Base-by-base conservation (phyloP, 345 rosid species). In the Arabidopsis suecica region DNA sequence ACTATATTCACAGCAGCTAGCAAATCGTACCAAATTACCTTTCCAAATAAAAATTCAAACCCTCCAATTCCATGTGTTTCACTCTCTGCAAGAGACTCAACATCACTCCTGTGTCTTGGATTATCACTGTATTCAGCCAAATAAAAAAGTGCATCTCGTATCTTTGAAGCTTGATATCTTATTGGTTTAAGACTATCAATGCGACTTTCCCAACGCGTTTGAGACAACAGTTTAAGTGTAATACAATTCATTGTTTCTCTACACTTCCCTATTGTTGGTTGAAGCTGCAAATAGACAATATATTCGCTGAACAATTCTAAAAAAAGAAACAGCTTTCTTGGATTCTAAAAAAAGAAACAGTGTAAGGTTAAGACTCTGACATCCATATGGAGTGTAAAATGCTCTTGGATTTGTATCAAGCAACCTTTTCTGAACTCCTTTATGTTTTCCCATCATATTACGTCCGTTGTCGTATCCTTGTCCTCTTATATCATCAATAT, bases 381-480 rank as follows among this genome's bases (percentile, higher is more conserved):
- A 56, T 57, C 62, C 62, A 57, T 23, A 57, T 57, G 62, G 62
- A 33, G 42, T 34, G 5, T 61, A 61, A 61, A 61, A 40, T 12
- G 34, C 59, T 9, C 8, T 36, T 66, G 13, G 45, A 3, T 66
- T 66, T 20, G 36, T 7, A 20, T 67, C 23, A 38, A 50, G 34
- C 9, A 67, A n/a, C 51, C 34, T 36, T 37, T 50, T 67, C n/a
- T 37, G 59, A 20, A 66, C 47, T 20, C 47, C 47, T 14, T 34
- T 49, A 13, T 66, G 13, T 14, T 22, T 49, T 34, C 14, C 47
- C 8, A 20, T 66, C 45, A 41, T 12, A 41, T 41, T 40, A 16
- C 0, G 14, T 8, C 44, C 44, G 11, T 40, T 40, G 44, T 40
- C 14, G 8, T 40, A 10, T 3, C 44, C 14, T 40, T 38, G 11